phyloP scores from a whole-genome alignment of 352 stramenopile species.

The Aphanomyces stellatus region DNA sequence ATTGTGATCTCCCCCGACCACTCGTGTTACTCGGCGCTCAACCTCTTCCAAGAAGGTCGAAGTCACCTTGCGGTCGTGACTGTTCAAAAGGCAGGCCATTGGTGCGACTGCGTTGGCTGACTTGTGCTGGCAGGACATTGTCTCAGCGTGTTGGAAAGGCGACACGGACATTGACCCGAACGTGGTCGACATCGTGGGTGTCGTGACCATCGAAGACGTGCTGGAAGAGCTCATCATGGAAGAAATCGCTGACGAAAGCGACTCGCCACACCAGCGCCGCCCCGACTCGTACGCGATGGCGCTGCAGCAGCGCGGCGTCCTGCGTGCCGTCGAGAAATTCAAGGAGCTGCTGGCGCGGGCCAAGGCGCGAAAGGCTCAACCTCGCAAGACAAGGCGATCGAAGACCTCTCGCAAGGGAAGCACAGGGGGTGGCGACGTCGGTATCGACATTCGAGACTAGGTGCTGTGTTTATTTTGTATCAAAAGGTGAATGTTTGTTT shows the following conservation, averaged over 20 bases:
- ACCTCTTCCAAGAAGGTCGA: conserved; percentile 45
- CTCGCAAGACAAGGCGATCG: background rate
- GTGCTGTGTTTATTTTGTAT: too few species aligned
- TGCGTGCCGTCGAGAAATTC: conserved; percentile 9
- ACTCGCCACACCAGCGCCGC: background rate
- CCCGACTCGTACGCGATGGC: background rate
- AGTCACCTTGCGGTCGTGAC: conserved; percentile 34
- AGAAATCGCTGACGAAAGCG: conserved; percentile 50
- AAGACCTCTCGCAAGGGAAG: background rate
- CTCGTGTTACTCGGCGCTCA: conserved; percentile 47
- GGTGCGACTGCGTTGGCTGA: too few species aligned
- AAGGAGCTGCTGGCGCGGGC: background rate
- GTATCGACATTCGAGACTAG: too few species aligned
- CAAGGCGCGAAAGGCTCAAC: background rate
- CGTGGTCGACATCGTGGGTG: conserved; percentile 34
- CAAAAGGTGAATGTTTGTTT: too few species aligned
- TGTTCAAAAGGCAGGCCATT: background rate
- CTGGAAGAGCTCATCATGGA: conserved; percentile 47
- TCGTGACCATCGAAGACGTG: conserved; percentile 61
- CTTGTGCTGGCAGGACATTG: conserved; percentile 9
- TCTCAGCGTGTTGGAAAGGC: conserved; percentile 23
- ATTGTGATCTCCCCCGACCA: conserved; percentile 37
- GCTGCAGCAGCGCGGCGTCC: conserved; percentile 1
- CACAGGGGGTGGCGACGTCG: background rate
- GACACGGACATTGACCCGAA: conserved; percentile 22